Evolutionary conservation across 306 rosid species (phyloP), one percentile per base, ranked within the genome.

Genomic region (Macrotyloma uniflorum): DNA sequence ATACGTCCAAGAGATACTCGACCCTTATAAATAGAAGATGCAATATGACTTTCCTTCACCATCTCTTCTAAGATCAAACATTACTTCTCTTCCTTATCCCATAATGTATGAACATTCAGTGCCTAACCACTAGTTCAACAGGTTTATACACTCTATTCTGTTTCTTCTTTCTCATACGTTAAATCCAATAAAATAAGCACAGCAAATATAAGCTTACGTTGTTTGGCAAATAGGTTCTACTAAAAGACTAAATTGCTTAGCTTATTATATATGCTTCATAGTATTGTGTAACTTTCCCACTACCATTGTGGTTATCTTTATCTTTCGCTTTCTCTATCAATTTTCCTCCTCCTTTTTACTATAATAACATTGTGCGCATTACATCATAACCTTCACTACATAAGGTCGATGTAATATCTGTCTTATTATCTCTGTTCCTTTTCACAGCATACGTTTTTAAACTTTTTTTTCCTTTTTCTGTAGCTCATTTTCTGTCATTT

Each of bases 241-340:
- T 30, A 30, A 12, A 42, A 14, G 40, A 51, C 54, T 51, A 12
- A 40, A 38, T 42, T 2, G 18, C 36, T 62, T 45, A 3, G 58
- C 59, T 67, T 77, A 28, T 67, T 77, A 28, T 67, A 63, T 78
- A 19, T 67, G 70, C 45, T 49, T 33, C 13, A 65, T 64, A 0
- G 51, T 51, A 47, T 67, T 67, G 49, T 30, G 16, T 45, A 75
- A 68, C 70, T 75, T 80, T 38, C 23, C 80, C 80, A 73, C 67
- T 59, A 58, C 46, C 13, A 42, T 11, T 20, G 36, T 13, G 24
- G 33, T 57, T 42, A 15, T 65, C 64, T 33, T 46, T 36, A 19
- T 0, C 20, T 47, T 35, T 64, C 54, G 1, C 54, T 47, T 63
- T 47, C 19, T 49, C 1, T 5, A 15, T n/a, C 19, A 38, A 32